phyloP scores from a whole-genome alignment of 2,329 filamentous ascomycete genomes.

The Lecanosticta acicola region DNA sequence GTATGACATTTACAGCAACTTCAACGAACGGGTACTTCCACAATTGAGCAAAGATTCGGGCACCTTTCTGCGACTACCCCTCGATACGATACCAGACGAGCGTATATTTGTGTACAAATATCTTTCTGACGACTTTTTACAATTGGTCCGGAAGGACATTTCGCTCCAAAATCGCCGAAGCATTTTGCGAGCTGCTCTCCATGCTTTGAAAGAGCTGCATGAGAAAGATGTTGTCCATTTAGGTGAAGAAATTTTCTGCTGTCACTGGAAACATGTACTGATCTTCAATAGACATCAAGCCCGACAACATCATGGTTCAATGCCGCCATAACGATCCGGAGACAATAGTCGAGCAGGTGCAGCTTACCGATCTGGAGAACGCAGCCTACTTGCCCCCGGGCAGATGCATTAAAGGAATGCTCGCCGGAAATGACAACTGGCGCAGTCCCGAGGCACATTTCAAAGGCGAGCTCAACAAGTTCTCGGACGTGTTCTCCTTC shows the following conservation, averaged over 20 bases:
- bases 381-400: slow-evolving; percentile 2
- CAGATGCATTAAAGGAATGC: slow-evolving; percentile 3
- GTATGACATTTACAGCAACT: neutral
- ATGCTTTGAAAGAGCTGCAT: neutral
- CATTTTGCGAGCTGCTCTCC: neutral
- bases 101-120: slow-evolving; percentile 8
- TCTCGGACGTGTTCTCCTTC: slow-evolving; percentile 5
- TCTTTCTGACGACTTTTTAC: slow-evolving; percentile 6
- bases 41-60: neutral
- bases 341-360: neutral
- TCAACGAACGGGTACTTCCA: neutral
- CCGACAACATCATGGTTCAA: slow-evolving; percentile 8
- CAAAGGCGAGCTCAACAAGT: slow-evolving; percentile 5
- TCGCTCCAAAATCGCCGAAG: neutral
- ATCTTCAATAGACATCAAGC: too few relatives aligned
- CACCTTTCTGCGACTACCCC: slow-evolving; percentile 4
- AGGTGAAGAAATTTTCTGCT: too few relatives aligned
- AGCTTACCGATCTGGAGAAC: neutral
- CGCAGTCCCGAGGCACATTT: slow-evolving; percentile 10
- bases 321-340: neutral
- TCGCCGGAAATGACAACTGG: slow-evolving; percentile 11
- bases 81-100: slow-evolving; percentile 4
- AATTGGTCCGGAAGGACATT: neutral
- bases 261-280: too few relatives aligned
- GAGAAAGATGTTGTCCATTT: neutral